phyloP scores from a whole-genome alignment of 495 filamentous ascomycete genomes.

The Neurospora hispaniola region DNA sequence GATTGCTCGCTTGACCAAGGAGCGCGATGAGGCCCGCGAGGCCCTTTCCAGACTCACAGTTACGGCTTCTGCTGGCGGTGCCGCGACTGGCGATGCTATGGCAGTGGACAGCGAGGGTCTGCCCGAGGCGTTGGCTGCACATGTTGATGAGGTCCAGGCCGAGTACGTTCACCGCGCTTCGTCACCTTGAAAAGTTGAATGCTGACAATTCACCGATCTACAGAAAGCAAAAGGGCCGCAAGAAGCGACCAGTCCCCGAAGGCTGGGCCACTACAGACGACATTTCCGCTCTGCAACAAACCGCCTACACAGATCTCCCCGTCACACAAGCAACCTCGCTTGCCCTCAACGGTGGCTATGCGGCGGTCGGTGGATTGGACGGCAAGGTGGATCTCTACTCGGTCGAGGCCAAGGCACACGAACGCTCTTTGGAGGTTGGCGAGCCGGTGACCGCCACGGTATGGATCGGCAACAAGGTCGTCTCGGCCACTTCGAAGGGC shows the following conservation, averaged over 20 bases:
- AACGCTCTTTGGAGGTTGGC: slow-evolving; percentile 52
- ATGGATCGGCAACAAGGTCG: slow-evolving; percentile 66
- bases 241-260: slow-evolving; percentile 77
- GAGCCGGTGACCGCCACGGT: slow-evolving; percentile 67
- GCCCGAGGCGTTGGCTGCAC: slow-evolving; percentile 58
- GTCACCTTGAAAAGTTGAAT: background rate
- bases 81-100: slow-evolving; percentile 70
- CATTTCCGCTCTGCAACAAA: slow-evolving; percentile 54
- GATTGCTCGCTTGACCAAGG: slow-evolving; percentile 76
- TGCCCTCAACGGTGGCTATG: slow-evolving; percentile 59
- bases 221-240: slow-evolving; percentile 73
- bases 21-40: slow-evolving; percentile 87
- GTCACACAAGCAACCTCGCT: slow-evolving; percentile 50
- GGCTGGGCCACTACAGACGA: slow-evolving; percentile 72
- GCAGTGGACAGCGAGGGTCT: slow-evolving; percentile 69
- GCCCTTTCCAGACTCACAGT: slow-evolving; percentile 80
- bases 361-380: slow-evolving; percentile 69
- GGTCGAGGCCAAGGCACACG: slow-evolving; percentile 54
- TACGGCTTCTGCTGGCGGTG: slow-evolving; percentile 38
- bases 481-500: slow-evolving; percentile 62
- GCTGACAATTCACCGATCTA: slow-evolving; percentile 11
- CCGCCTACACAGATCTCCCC: slow-evolving; percentile 54
- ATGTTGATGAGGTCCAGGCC: slow-evolving; percentile 68
- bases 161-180: slow-evolving; percentile 41
- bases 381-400: slow-evolving; percentile 74